phyloP scores from a whole-genome alignment of 768 basidiomycete genomes.

The Naganishia vishniacii region DNA sequence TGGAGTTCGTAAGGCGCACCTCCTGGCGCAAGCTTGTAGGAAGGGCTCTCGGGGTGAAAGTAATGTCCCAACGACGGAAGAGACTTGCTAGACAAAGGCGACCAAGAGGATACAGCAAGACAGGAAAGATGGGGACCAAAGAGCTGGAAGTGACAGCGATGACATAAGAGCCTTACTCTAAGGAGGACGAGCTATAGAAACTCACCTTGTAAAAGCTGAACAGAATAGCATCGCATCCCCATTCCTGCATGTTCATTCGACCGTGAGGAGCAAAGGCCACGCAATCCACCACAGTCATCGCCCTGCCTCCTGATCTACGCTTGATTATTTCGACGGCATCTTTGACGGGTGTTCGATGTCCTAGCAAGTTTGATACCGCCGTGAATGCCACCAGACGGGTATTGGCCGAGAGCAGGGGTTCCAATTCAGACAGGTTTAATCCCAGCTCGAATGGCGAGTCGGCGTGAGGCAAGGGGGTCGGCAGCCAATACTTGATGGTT shows the following conservation, averaged over 20 bases:
- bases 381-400: slow-evolving; percentile 70
- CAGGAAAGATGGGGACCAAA: slow-evolving; percentile 69
- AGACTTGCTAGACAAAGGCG: slow-evolving; percentile 52
- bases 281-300: slow-evolving; percentile 66
- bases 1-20: slow-evolving; percentile 70
- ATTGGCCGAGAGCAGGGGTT: slow-evolving; percentile 60
- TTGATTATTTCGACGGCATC: slow-evolving; percentile 56
- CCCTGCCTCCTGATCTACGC: slow-evolving; percentile 57
- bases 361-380: slow-evolving; percentile 70
- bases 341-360: slow-evolving; percentile 61
- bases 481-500: slow-evolving; percentile 59
- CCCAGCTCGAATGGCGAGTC: slow-evolving; percentile 63
- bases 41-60: slow-evolving; percentile 54
- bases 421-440: slow-evolving; percentile 56
- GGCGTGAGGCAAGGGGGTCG: slow-evolving; percentile 50
- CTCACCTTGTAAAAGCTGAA: slow-evolving; percentile 71
- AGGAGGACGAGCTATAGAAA: not conserved
- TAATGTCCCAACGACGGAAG: slow-evolving; percentile 63
- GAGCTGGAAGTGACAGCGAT: slow-evolving; percentile 52
- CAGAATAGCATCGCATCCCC: slow-evolving; percentile 70
- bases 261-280: slow-evolving; percentile 75
- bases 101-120: slow-evolving; percentile 57
- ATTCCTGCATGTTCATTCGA: slow-evolving; percentile 63
- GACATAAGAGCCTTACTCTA: not conserved
- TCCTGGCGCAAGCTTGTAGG: slow-evolving; percentile 67